Base-by-base conservation (phyloP, 140 eudicot species). In the Ambrosia hybrid region DNA sequence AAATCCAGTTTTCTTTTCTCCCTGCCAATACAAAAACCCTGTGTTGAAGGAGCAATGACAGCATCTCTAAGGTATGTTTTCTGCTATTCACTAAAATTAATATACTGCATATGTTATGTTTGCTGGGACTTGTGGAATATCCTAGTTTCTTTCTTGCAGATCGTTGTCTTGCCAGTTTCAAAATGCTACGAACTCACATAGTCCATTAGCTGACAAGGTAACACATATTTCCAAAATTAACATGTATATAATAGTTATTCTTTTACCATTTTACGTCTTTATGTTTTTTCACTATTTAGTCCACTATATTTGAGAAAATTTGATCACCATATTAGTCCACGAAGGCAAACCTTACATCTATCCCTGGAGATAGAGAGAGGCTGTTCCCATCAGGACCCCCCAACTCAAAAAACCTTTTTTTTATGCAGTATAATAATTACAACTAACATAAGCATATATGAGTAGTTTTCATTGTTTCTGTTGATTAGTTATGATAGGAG, bases 121-220 rank as follows among this genome's bases (percentile, higher is more conserved):
- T 9, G 17, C 0, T 62, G 72, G 30, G 75, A 60, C 45, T 10
- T 60, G 17, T 41, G 34, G 34, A 43, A 21, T 71, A 77, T 52
- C 33, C 51, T 58, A 14, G 41, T 36, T 4, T 8, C 15, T 38
- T 81, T 53, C 67, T 16, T 63, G 51, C 79, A 94, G 99, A 87
- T 68, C 81, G 64, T 48, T 78, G 65, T 73, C 78, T 61, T 85
- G 87, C 79, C 97, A 86, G 76, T 74, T 86, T 72, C 90, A 81
- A 79, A 83, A 78, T 75, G 81, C 74, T 63, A 39, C 64, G 26
- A 80, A 83, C 55, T 69, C 79, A 75, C 79, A 72, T 33, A 84
- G 75, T 59, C 72, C 82, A 51, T 82, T 78, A 73, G 82, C 86
- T 73, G 99, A 95, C 72, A 91, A 91, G 99, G 99, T 95, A 85